These are phyloP conservation scores for Maudiozyma saulgeensis DNA, from an alignment of 805 yeast genomes.

Conservation along the genomic window DNA sequence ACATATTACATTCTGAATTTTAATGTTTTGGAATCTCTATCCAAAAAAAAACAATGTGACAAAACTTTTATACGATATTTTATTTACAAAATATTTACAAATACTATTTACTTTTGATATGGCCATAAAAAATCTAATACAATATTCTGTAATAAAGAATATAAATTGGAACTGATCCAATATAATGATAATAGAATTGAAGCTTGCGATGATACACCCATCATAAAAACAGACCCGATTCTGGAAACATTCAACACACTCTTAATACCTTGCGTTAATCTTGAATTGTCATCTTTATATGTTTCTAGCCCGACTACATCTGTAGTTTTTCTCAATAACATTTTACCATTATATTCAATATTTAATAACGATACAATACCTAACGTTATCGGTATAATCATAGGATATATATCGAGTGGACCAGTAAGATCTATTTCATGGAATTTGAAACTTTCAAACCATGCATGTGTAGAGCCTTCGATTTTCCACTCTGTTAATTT, in stretches of 20 bases:
- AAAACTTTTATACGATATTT: background rate
- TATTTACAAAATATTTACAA: background rate
- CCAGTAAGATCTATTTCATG: conserved; percentile 41
- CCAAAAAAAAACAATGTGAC: too few relatives aligned
- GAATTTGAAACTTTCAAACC: conserved; percentile 35
- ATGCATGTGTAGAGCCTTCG: conserved; percentile 24
- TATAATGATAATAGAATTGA: conserved; percentile 76
- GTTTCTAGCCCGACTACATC: conserved; percentile 15
- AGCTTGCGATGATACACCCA: conserved; percentile 79
- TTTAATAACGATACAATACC: conserved; percentile 68
- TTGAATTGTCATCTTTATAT: conserved; percentile 15
- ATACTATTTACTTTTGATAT: conserved; percentile 7
- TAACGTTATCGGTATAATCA: conserved; percentile 61
- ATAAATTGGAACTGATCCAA: conserved; percentile 81
- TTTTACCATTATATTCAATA: conserved; percentile 70
- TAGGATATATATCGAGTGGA: conserved; percentile 51
- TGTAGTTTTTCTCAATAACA: conserved; percentile 30
- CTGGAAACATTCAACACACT: conserved; percentile 63
- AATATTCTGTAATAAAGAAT: conserved; percentile 67
- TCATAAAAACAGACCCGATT: conserved; percentile 65
- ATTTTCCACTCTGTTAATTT: conserved; percentile 52
- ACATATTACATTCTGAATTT: background rate
- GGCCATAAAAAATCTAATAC: conserved; percentile 61
- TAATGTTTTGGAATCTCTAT: too few relatives aligned
- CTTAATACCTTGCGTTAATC: conserved; percentile 20